Percentiles rank a stretch among this genome's conserved stretches.
These are phyloP conservation scores for Copromyces sp. DNA, from an alignment of 495 filamentous ascomycete genomes.

Conservation along the genomic window DNA sequence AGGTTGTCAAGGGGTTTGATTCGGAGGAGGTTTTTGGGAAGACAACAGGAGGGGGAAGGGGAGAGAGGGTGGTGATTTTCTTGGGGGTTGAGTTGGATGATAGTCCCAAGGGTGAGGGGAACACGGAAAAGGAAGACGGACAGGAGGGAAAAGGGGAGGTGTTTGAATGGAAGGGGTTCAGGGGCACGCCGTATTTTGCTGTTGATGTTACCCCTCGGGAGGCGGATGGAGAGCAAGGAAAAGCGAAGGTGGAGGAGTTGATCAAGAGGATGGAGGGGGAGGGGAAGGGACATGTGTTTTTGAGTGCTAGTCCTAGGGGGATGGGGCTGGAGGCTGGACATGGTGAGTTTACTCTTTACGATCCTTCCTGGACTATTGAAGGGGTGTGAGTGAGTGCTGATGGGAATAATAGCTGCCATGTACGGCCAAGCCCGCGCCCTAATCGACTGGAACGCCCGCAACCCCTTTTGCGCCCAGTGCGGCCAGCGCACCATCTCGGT, in stretches of 20 bases:
- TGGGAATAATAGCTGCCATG: slow-evolving; percentile 54
- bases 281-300: slow-evolving; percentile 20
- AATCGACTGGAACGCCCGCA: slow-evolving; percentile 89
- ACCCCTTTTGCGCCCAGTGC: slow-evolving; percentile 84
- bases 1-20: background rate
- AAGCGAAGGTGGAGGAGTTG: slow-evolving; percentile 41
- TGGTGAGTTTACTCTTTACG: slow-evolving; percentile 18
- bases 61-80: background rate
- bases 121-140: background rate
- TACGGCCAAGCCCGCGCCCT: slow-evolving; percentile 86
- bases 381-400: background rate
- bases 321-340: slow-evolving; percentile 33
- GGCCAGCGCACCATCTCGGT: slow-evolving; percentile 75
- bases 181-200: slow-evolving; percentile 75
- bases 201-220: slow-evolving; percentile 70
- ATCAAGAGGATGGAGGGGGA: slow-evolving; percentile 16
- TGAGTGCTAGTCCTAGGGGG: slow-evolving; percentile 19
- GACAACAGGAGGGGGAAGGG: background rate
- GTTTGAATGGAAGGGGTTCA: slow-evolving; percentile 45
- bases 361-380: background rate
- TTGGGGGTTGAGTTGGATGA: background rate
- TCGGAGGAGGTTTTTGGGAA: background rate
- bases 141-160: background rate
- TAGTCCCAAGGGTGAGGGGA: too few relatives aligned
- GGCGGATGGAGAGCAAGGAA: slow-evolving; percentile 38